These are phyloP conservation scores for Isoetes engelmannii DNA, from an alignment of 83 land plant species.

Conservation along the genomic window DNA sequence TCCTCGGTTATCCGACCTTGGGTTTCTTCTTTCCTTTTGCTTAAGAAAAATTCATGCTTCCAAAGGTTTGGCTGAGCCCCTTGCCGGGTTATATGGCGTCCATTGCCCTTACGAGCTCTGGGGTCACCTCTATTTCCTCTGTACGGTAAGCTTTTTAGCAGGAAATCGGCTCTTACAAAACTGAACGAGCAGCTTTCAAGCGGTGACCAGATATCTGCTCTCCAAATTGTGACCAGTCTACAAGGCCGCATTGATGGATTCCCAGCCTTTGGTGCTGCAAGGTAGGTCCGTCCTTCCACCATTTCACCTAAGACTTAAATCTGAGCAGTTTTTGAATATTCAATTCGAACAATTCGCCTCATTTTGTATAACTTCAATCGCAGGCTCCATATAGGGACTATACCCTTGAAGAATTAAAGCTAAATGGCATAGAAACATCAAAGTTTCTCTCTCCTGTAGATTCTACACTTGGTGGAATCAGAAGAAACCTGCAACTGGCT, in stretches of 20 bases:
- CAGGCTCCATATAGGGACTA: slow-evolving; percentile 74
- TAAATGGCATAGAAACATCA: slow-evolving; percentile 63
- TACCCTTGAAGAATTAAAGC: slow-evolving; percentile 60
- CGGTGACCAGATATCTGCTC: no score
- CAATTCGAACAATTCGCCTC: background rate
- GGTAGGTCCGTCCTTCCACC: slow-evolving; percentile 34
- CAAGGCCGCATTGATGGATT: slow-evolving; percentile 39
- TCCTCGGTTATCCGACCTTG: no score
- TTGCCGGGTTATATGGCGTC: no score
- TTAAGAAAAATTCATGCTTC: no score
- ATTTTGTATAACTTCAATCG: background rate
- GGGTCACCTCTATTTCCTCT: no score
- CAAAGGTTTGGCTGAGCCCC: no score
- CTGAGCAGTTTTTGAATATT: background rate
- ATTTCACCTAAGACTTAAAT: background rate
- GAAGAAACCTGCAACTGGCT: slow-evolving; percentile 59
- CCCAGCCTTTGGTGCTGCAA: slow-evolving; percentile 57
- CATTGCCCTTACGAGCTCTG: no score
- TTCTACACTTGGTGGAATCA: slow-evolving; percentile 54
- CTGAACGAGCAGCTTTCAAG: no score
- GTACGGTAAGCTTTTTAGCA: no score
- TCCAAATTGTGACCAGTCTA: no score
- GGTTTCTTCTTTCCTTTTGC: no score
- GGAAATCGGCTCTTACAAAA: no score
- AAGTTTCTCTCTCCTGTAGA: slow-evolving; percentile 71